Evolutionary conservation across 352 stramenopile genomes (phyloP), one percentile per base, ranked within the genome.

Genomic region (Phytophthora fragariae): DNA sequence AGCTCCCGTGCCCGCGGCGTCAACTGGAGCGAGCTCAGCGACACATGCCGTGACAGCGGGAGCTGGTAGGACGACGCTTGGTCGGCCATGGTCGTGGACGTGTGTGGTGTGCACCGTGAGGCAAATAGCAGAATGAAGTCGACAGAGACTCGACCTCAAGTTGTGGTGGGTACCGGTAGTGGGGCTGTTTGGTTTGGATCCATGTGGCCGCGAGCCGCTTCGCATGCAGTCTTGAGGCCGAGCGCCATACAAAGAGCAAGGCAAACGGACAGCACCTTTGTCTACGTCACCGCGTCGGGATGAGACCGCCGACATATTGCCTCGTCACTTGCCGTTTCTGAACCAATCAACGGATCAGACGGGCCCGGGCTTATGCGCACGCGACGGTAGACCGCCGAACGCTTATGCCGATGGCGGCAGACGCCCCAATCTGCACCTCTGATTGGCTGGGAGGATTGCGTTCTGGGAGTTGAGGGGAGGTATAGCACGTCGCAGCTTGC

Each of bases 401-500:
- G 65, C 5, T 77, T 74, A 77, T 77, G 71, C 65, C 50, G 27
- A 9, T 47, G 71, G 54, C 71, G 65, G 71, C 71, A 77, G 53
- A 35, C 54, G 21, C 2, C 14, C 5, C 31, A 29, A 37, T 15
- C 17, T 4, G 10, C 19, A 21, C 11, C 14, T 57, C 39, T n/a
- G 24, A 76, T 76, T 76, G 63, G 70, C 7, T 27, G 1, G 46
- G 57, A 7, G n/a, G n/a, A 17, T 70, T 69, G 67, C 60, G 67
- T 69, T 70, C 64, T 19, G 52, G 21, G 17, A 21, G 44, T 41
- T 12, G 35, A 6, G 33, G 73, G 59, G 54, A 57, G 65, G 70
- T 53, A 73, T 69, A 77, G 10, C 70, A 77, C 70, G 70, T 77
- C 70, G 54, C 70, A 77, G 64, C 61, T 53, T 60, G 33, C 37